A percentile compares a stretch with the other conserved stretches of the same genome.
Evolutionary conservation across 257 asterid genomes (phyloP).

Genomic region (Solanum ossicruentum): DNA sequence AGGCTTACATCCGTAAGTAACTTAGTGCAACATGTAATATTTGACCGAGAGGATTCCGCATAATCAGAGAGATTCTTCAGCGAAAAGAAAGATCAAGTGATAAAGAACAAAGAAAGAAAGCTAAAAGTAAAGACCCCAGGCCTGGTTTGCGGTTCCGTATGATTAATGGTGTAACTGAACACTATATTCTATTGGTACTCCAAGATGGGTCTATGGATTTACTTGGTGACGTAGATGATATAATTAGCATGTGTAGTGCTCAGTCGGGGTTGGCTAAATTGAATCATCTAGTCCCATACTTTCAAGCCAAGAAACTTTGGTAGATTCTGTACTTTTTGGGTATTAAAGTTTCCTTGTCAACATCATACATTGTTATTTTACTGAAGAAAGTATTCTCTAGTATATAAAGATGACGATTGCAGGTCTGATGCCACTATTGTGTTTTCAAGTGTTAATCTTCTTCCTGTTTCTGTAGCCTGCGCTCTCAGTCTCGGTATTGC

Average conservation of each 20-base stretch:
- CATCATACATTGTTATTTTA: not conserved
- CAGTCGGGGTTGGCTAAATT: not conserved
- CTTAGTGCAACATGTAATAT: not conserved
- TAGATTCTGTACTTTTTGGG: not conserved
- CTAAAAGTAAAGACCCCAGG: not conserved
- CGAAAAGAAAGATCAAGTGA: not conserved
- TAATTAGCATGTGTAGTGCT: not conserved
- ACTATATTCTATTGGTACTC: not conserved
- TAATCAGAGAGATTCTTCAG: not conserved
- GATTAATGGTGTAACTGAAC: not conserved
- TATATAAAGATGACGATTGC: not conserved
- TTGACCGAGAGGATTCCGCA: not conserved
- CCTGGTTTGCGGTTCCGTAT: not conserved
- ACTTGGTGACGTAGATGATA: not conserved
- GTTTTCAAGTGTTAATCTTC: not conserved
- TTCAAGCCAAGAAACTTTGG: not conserved
- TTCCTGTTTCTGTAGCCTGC: not conserved
- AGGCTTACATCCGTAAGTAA: not conserved
- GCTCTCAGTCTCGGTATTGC: not conserved
- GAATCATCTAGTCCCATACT: not conserved
- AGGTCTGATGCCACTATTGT: not conserved
- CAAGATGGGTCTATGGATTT: not conserved
- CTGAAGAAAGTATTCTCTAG: not conserved
- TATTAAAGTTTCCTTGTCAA: not conserved
- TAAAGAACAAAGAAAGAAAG: not conserved